Evolutionary conservation across 495 filamentous ascomycete species (phyloP).

Genomic region (Trichoderma gamsii): DNA sequence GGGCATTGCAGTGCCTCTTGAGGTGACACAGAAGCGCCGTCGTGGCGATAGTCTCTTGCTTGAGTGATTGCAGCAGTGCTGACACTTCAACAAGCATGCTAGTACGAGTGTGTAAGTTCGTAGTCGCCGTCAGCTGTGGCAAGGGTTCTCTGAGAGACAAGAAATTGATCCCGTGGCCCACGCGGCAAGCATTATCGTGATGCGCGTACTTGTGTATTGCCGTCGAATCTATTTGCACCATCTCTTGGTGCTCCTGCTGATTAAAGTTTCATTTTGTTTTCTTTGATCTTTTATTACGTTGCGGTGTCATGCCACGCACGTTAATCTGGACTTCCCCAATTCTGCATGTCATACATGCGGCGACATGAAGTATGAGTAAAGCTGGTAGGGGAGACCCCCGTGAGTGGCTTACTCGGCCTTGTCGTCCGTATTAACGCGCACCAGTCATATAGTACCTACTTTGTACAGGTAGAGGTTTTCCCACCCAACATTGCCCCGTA

Average conservation of each 20-base stretch:
- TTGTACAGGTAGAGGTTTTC: neutral
- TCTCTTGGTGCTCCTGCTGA: neutral
- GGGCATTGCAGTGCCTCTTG: neutral
- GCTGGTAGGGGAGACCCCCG: constrained; percentile 1
- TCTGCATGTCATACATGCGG: constrained; percentile 11
- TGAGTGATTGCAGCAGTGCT: neutral
- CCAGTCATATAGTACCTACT: neutral
- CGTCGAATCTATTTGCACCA: too few species aligned
- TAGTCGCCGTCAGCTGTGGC: neutral
- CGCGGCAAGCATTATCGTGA: neutral
- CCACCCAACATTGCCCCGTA: neutral
- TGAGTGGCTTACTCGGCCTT: neutral
- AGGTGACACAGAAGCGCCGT: neutral
- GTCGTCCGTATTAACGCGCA: too few species aligned
- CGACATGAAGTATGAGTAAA: neutral
- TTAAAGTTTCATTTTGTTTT: neutral
- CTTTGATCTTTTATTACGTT: neutral
- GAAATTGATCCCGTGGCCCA: neutral
- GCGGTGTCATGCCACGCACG: too few species aligned
- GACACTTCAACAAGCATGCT: neutral
- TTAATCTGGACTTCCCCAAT: neutral
- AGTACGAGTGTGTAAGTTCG: neutral
- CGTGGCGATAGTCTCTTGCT: neutral
- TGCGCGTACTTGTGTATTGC: neutral
- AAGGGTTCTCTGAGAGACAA: neutral